These are phyloP conservation scores for Tillandsia fasciculata DNA, from an alignment of 176 grass and related monocot species.

Conservation along the genomic window DNA sequence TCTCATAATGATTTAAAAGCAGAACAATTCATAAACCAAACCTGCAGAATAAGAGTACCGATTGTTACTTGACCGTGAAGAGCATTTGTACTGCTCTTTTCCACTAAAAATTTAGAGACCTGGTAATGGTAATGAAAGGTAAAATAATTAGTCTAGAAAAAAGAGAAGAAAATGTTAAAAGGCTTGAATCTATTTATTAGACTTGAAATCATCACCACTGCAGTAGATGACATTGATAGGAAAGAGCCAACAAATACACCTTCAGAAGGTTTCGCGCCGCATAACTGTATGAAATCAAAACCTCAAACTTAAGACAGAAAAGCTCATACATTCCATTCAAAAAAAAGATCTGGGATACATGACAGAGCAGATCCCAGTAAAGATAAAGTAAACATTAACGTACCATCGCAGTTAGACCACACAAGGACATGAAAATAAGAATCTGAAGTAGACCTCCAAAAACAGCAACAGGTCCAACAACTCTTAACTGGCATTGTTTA, in stretches of 20 bases:
- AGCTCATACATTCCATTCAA: neutral
- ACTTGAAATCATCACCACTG: conserved; percentile 71
- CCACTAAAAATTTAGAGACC: conserved; percentile 91
- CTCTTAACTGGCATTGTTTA: conserved; percentile 61
- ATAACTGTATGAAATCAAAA: conserved; percentile 44
- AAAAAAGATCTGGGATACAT: neutral
- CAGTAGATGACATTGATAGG: conserved; percentile 97
- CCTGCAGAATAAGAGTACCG: conserved; percentile 85
- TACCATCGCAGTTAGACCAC: conserved; percentile 96
- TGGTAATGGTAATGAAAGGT: conserved; percentile 19
- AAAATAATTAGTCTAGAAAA: conserved; percentile 2
- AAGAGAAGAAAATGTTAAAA: neutral
- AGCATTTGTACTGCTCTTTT: conserved; percentile 75
- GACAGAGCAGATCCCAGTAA: neutral
- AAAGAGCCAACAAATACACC: conserved; percentile 96
- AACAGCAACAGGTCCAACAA: conserved; percentile 75
- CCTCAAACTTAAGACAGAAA: neutral
- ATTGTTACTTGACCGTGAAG: conserved; percentile 99
- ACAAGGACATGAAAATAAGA: conserved; percentile 88
- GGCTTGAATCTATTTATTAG: conserved; percentile 3
- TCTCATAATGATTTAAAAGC: neutral
- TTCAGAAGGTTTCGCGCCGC: conserved; percentile 83
- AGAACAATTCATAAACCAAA: conserved; percentile 24
- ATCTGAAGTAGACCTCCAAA: conserved; percentile 98
- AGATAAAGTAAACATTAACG: neutral